phyloP scores from a whole-genome alignment of 768 basidiomycete species.

The Tulasnella sp. region DNA sequence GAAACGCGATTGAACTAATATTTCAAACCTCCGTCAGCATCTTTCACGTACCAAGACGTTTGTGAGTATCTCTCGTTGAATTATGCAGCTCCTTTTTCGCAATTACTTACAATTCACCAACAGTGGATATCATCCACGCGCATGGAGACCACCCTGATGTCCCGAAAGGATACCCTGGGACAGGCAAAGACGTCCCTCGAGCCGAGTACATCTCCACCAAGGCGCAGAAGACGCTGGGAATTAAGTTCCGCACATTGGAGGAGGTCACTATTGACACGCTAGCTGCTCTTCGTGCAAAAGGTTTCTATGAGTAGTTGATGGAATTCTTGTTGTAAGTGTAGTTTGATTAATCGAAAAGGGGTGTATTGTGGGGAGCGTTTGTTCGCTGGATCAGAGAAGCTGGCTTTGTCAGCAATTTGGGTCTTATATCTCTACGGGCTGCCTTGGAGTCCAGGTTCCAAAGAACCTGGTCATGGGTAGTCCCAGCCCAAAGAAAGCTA shows the following conservation, averaged over 20 bases:
- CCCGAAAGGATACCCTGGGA: conserved; percentile 19
- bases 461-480: not conserved
- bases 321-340: not conserved
- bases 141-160: not conserved
- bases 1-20: not conserved
- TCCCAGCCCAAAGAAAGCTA: not conserved
- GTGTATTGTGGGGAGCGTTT: not conserved
- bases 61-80: not conserved
- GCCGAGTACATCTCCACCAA: conserved; percentile 2
- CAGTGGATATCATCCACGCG: conserved; percentile 22
- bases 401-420: not conserved
- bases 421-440: no score
- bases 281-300: not conserved
- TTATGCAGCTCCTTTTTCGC: not conserved
- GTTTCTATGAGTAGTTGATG: not conserved
- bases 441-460: not conserved
- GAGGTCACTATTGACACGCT: conserved; percentile 28
- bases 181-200: not conserved
- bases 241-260: conserved; percentile 31
- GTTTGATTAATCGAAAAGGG: not conserved
- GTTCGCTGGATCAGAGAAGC: not conserved
- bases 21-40: not conserved
- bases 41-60: conserved; percentile 34
- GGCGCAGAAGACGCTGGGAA: not conserved
- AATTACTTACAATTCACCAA: not conserved